Base-by-base conservation (phyloP, 2,329 filamentous ascomycete genomes). In the Exophiala dermatitidis region DNA sequence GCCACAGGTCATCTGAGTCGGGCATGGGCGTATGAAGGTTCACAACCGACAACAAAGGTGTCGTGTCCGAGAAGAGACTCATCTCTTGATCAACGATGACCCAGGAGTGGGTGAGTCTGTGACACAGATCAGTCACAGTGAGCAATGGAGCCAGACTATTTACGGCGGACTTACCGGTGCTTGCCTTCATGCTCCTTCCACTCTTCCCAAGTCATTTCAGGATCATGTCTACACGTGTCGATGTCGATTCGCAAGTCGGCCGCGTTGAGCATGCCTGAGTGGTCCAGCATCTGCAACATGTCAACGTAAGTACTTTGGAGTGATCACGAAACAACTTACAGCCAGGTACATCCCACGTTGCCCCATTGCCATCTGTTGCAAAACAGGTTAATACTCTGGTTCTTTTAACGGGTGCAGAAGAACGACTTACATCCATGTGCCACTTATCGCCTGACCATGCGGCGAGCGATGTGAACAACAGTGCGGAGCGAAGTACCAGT, bases 361-460 rank as follows among this genome's bases (percentile, higher is more conserved):
- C 31, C 84, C 83, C 82, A 86, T 85, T 40, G 83, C 80, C 59
- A 86, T 85, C 54, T 62, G 33, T 43, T 19, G 19, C 19, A 29
- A 5, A 37, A 9, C 19, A 19, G 12, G 53, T 60, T 48, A 61
- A 50, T 8, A 28, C 6, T 36, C 44, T 5, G 19, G 4, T 26
- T 9, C 31, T 19, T 41, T 34, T 7, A 19, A 33, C 6, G 12
- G 12, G 29, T 4, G 12, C 29, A n/a, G 29, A 40, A 31, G 28
- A 26, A 2, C 33, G 8, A 55, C 60, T 56, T 55, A 62, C 60
- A 63, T 87, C 83, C 83, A 86, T 87, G 60, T 86, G 81, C 83
- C 84, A 86, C 68, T 86, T 86, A 67, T 87, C 84, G 43, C 84
- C 84, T 64, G 83, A 85, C 84, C 84, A 88, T 1, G 82, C 82